These are phyloP conservation scores for Wickerhamomyces silvicola DNA, from an alignment of 805 yeast species.

Conservation along the genomic window DNA sequence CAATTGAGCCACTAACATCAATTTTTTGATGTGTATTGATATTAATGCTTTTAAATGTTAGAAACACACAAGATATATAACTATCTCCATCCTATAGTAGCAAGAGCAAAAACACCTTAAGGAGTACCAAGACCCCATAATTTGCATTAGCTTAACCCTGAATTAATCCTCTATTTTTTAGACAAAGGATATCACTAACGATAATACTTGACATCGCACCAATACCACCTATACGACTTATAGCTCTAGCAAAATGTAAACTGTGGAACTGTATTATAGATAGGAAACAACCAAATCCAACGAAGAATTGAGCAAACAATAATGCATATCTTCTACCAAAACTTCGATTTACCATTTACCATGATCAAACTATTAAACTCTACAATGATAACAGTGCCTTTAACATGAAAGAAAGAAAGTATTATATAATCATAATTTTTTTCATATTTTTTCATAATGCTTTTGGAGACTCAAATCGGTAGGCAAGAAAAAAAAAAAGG, in stretches of 20 bases:
- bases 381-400: no score
- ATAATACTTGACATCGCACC: conserved; percentile 44
- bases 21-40: conserved; percentile 24
- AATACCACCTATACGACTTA: conserved; percentile 53
- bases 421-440: no score
- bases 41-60: conserved; percentile 15
- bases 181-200: conserved; percentile 45
- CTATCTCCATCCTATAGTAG: conserved; percentile 35
- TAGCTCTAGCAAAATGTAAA: conserved; percentile 41
- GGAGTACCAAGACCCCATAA: conserved; percentile 34
- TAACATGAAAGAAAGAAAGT: no score
- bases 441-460: no score
- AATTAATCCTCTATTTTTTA: conserved; percentile 43
- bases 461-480: conserved; percentile 1
- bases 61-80: conserved; percentile 23
- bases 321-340: conserved; percentile 43
- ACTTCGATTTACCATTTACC: no score
- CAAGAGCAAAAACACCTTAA: conserved; percentile 30
- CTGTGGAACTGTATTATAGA: conserved; percentile 35
- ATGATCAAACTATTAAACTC: no score
- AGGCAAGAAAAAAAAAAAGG: background rate
- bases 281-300: conserved; percentile 37
- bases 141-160: conserved; percentile 41
- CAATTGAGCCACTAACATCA: conserved; percentile 33
- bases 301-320: conserved; percentile 35